Percentiles rank a stretch among this genome's conserved stretches.
Conservation (phyloP, 2,329 filamentous ascomycete genomes). For the Cladosporium sp. region DNA sequence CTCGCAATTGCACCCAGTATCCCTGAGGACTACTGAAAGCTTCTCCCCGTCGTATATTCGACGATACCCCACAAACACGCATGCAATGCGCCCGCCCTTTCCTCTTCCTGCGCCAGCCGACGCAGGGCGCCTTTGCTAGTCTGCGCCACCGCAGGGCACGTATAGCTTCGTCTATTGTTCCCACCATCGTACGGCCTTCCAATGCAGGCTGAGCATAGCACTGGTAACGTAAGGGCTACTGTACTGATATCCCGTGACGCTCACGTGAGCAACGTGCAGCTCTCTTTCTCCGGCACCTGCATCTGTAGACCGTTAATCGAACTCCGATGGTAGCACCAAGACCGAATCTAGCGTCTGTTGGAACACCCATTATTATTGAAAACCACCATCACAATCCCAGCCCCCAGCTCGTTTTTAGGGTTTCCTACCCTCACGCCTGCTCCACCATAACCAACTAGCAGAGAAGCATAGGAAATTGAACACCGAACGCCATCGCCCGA, state of each 20-base stretch:
- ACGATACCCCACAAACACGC: background rate
- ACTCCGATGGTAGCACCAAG: background rate
- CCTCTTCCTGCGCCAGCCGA: background rate
- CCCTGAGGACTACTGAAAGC: conserved; percentile 1
- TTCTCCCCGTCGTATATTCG: background rate
- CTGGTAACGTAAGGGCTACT: background rate
- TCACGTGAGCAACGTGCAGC: background rate
- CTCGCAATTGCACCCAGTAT: background rate
- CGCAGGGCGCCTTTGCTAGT: background rate
- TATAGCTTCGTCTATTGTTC: background rate
- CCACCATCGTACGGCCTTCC: background rate
- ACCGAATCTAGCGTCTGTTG: background rate
- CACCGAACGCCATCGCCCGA: background rate
- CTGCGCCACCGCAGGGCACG: background rate
- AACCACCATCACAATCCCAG: background rate
- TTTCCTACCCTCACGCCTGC: background rate
- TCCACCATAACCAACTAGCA: background rate
- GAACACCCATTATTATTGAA: background rate
- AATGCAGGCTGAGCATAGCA: background rate
- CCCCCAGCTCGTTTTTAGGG: background rate
- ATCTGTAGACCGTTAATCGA: background rate
- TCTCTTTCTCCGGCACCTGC: background rate
- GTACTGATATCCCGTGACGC: background rate
- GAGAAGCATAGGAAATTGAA: background rate
- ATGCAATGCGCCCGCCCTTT: background rate